Percentiles rank a stretch among this genome's conserved stretches.
Evolutionary conservation across 2,329 filamentous ascomycete genomes (phyloP).

Genomic region (Exophiala xenobiotica): DNA sequence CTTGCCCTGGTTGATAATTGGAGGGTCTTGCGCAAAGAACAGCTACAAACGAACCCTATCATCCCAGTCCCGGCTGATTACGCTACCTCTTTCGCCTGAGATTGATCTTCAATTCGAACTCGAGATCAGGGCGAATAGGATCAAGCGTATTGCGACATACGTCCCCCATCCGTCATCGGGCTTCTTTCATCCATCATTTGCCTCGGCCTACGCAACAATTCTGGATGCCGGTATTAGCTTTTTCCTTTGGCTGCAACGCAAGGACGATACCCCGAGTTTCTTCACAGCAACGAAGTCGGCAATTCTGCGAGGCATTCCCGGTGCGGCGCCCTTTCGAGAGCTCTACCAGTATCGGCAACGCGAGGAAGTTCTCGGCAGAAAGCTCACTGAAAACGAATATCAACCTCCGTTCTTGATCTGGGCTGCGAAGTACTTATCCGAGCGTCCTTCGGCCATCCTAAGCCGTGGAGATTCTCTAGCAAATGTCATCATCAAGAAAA

Average conservation of each 20-base stretch:
- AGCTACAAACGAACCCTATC: not conserved
- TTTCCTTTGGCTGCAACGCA: not conserved
- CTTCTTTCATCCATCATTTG: not conserved
- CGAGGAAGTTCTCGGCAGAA: not conserved
- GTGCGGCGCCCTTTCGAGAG: not conserved
- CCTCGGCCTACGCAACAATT: not conserved
- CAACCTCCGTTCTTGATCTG: not conserved
- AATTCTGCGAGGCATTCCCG: not conserved
- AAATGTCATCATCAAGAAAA: not conserved
- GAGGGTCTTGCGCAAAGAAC: not conserved
- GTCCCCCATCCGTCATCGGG: slow-evolving; percentile 1
- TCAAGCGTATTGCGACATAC: slow-evolving; percentile 1
- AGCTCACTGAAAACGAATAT: not conserved
- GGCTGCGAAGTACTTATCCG: not conserved
- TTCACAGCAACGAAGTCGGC: not conserved
- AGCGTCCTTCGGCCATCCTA: not conserved
- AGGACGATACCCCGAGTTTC: not conserved
- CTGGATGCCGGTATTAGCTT: not conserved
- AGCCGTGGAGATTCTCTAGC: not conserved
- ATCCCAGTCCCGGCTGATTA: not conserved
- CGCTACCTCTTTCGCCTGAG: not conserved
- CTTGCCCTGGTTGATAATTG: not conserved
- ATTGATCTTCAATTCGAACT: not conserved
- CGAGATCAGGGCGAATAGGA: not conserved
- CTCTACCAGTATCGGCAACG: not conserved